Evolutionary conservation across 208 protist species (phyloP), one percentile per base, ranked within the genome.

Genomic region (Wallacemonas sp.): DNA sequence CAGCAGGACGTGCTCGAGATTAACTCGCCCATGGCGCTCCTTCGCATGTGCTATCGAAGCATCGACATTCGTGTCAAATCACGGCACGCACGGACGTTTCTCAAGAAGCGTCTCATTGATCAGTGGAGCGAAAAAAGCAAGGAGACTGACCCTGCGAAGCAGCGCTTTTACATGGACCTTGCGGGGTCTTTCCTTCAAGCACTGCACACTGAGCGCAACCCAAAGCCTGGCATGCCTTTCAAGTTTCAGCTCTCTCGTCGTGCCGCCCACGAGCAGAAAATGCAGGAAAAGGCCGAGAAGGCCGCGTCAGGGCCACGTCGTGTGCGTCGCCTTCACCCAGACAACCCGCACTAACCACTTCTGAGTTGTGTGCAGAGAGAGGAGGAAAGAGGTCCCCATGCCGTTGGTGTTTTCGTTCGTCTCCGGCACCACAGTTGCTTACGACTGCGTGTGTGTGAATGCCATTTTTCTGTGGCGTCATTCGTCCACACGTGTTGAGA

Each of bases 21-120:
- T 66, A 68, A 65, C 41, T 93, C 90, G 1, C 77, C 90, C 10
- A 73, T 83, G 41, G 83, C 83, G 15, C 64, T 96, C 10, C 79
- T 96, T n/a, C 82, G 90, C 19, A 96, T 96, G 90, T 93, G 87
- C 75, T 93, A 93, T 73, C 84, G 87, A n/a, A 91, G 83, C 54
- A 93, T 96, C 50, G 90, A 96, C 76, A 93, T 96, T 39, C 73
- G 63, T 21, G 87, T 96, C 32, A 91, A 93, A 62, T 93, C 87
- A 15, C 78, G 90, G 61, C 87, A 93, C 71, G 90, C 85, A 4
- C 84, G 90, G 50, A 80, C 69, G 37, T 96, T 93, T 73, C 66
- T 96, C 21, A 89, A 90, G 67, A 88, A 86, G 62, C 84, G 78
- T 2, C 71, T 96, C 24, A 88, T 96, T 12, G 71, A 85, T 50